Evolutionary conservation across 108 stramenopile species (phyloP), one percentile per base, ranked within the genome.

Genomic region (Cylindrotheca closterium): DNA sequence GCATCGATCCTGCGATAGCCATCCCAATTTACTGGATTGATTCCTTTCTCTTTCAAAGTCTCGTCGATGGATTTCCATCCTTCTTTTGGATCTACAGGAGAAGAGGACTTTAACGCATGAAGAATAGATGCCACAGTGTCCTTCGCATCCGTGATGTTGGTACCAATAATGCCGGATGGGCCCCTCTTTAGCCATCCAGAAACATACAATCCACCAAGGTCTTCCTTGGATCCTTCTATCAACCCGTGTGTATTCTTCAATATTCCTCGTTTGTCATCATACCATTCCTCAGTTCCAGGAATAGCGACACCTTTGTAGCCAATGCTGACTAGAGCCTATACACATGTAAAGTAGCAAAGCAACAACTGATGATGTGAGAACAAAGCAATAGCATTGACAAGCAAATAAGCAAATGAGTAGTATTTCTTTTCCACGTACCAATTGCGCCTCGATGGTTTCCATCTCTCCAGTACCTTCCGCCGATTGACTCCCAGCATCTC

Each of bases 131-230:
- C 76, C 0, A 97, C 97, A 5, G 96, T 98, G 30, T 97, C 97
- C 57, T 84, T 94, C 42, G 99, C 97, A 65, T 82, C 80, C 12
- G 65, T 29, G 51, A 88, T 88, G 69, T 99, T 99, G 30, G 96
- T 96, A 12, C 97, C 97, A 60, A 99, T 97, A 49, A 99, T 99
- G 2, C 98, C 99, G 18, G 70, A 77, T 4, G 99, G 98, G 8
- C 99, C 98, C 12, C 99, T 89, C 69, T 97, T 96, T 18, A 97
- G 77, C 99, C 99, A 99, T 18, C 99, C 99, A 4, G 91, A 61
- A 33, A 84, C 86, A 66, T 98, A 99, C 50, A 97, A 58, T 22
- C 83, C 93, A 33, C 81, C 88, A n/a, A 74, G 47, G 0, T 37
- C 50, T 4, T 32, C 51, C 1, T 15, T 58, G 23, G 74, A 73